These are phyloP conservation scores for Kazachstania martiniae DNA, from an alignment of 805 yeast genomes.

Conservation along the genomic window DNA sequence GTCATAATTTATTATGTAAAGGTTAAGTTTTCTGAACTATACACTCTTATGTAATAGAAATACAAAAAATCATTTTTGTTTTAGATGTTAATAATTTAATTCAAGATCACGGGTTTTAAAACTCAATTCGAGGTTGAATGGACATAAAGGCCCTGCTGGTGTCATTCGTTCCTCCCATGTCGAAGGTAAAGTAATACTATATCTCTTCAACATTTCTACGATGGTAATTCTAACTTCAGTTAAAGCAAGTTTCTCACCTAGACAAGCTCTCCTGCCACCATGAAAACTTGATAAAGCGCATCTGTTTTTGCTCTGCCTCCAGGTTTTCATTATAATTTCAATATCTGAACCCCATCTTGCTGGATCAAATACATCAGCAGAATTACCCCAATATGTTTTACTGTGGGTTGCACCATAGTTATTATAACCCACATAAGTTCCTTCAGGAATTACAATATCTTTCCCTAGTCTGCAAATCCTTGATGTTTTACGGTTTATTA, in stretches of 20 bases:
- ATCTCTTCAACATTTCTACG: conserved; percentile 29
- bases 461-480: conserved; percentile 31
- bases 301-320: conserved; percentile 34
- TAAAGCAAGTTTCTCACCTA: conserved; percentile 49
- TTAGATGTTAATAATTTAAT: too few species aligned
- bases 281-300: conserved; percentile 43
- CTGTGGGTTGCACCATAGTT: conserved; percentile 42
- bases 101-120: conserved; percentile 10
- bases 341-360: conserved; percentile 40
- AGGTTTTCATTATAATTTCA: conserved; percentile 31
- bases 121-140: conserved; percentile 28
- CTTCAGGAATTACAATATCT: conserved; percentile 36
- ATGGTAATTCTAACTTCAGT: conserved; percentile 34
- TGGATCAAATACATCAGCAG: conserved; percentile 36
- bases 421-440: conserved; percentile 45
- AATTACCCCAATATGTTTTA: conserved; percentile 33
- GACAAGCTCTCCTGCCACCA: conserved; percentile 49
- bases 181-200: conserved; percentile 30
- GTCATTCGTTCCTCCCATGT: conserved; percentile 41
- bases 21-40: too few species aligned
- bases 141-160: conserved; percentile 50
- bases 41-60: too few species aligned
- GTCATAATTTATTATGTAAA: too few species aligned
- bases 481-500: conserved; percentile 40
- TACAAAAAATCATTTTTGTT: too few species aligned